These are phyloP conservation scores for Pseudozyma hubeiensis DNA, from an alignment of 1,284 basidiomycete genomes.

Conservation along the genomic window DNA sequence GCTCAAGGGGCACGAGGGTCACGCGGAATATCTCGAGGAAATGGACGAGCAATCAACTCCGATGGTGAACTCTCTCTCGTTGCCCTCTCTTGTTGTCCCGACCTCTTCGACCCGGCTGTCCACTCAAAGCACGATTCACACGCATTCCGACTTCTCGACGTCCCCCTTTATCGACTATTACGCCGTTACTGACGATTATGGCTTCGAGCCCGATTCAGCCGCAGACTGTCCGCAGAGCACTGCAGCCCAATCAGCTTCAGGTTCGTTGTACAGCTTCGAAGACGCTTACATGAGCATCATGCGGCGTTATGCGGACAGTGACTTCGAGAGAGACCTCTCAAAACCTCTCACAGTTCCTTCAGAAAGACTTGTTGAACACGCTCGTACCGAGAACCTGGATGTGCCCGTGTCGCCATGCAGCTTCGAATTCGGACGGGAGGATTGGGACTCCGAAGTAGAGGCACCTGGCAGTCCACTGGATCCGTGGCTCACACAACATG, in stretches of 20 bases:
- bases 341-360: constrained; percentile 3
- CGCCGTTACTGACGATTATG: constrained; percentile 29
- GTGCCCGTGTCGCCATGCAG: constrained; percentile 41
- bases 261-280: constrained; percentile 18
- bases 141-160: constrained; percentile 12
- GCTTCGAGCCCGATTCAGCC: constrained; percentile 3
- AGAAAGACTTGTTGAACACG: constrained; percentile 2
- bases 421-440: constrained; percentile 8
- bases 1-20: constrained; percentile 2
- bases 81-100: background rate
- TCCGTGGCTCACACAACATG: constrained; percentile 21
- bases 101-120: background rate
- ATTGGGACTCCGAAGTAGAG: background rate
- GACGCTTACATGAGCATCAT: constrained; percentile 32
- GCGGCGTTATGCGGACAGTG: constrained; percentile 15
- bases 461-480: constrained; percentile 27
- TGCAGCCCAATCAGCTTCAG: background rate
- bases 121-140: background rate
- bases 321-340: background rate
- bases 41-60: constrained; percentile 13
- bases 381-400: constrained; percentile 11
- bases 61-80: constrained; percentile 1
- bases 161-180: constrained; percentile 31
- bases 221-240: background rate
- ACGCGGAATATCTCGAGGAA: background rate